Evolutionary conservation across 805 yeast species (phyloP).

Genomic region (Candida broadrunensis): DNA sequence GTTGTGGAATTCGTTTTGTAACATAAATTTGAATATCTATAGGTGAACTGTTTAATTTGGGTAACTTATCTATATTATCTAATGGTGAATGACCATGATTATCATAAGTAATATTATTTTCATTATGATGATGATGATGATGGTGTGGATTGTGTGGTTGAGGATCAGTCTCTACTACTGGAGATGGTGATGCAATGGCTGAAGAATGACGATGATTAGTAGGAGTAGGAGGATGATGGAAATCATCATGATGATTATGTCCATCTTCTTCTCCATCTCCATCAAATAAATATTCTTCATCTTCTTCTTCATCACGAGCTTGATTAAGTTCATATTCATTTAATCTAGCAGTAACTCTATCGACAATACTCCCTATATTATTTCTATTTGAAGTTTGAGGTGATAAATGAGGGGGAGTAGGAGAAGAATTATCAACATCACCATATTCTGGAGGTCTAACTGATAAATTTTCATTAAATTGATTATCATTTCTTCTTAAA

Average conservation of each 20-base stretch:
- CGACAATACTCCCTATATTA: constrained; percentile 6
- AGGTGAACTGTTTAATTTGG: constrained; percentile 40
- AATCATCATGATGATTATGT: neutral
- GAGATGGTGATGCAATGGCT: neutral
- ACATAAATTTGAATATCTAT: constrained; percentile 48
- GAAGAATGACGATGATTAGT: neutral
- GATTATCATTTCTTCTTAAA: constrained; percentile 39
- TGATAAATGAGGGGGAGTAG: constrained; percentile 23
- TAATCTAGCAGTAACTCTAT: constrained; percentile 7
- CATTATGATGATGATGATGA: constrained; percentile 3
- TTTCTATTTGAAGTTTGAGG: constrained; percentile 6
- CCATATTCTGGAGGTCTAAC: constrained; percentile 37
- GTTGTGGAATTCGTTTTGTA: constrained; percentile 51
- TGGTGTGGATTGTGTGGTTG: neutral
- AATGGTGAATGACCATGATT: constrained; percentile 45
- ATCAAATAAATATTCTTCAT: constrained; percentile 14
- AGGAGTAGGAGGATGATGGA: neutral
- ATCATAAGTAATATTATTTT: constrained; percentile 10
- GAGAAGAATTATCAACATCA: constrained; percentile 24
- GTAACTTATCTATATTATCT: constrained; percentile 50
- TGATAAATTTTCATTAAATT: constrained; percentile 31
- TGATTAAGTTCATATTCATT: constrained; percentile 8
- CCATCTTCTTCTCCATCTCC: constrained; percentile 8
- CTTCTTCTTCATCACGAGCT: constrained; percentile 10
- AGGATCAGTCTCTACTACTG: constrained; percentile 1